phyloP scores from a whole-genome alignment of 768 basidiomycete species.

The Podaxis sp. region DNA sequence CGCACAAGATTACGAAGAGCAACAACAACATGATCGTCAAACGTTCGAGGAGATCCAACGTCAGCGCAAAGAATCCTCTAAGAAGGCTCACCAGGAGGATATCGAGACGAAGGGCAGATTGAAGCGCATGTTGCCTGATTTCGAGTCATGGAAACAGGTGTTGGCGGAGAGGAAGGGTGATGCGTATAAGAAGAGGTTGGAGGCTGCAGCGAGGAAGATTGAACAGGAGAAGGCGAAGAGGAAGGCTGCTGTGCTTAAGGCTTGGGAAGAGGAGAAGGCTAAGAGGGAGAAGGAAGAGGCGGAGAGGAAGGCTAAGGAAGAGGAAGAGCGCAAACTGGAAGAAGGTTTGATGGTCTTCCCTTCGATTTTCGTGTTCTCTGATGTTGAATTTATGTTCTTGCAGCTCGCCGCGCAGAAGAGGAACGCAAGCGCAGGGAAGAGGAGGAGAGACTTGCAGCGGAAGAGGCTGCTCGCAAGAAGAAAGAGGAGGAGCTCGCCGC shows the following conservation, averaged over 20 bases:
- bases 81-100: constrained; percentile 59
- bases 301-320: constrained; percentile 46
- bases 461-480: constrained; percentile 52
- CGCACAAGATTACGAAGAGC: constrained; percentile 79
- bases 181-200: constrained; percentile 62
- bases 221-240: constrained; percentile 83
- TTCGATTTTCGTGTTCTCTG: neutral
- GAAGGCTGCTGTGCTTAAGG: constrained; percentile 51
- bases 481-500: constrained; percentile 57
- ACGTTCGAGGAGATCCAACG: constrained; percentile 65
- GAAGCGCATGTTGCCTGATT: constrained; percentile 72
- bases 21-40: constrained; percentile 74
- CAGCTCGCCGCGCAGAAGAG: constrained; percentile 58
- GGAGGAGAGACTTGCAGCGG: constrained; percentile 46
- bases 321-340: constrained; percentile 48
- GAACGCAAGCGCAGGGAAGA: constrained; percentile 46
- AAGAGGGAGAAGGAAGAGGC: constrained; percentile 53
- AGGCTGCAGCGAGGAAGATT: constrained; percentile 63
- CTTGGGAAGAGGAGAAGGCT: constrained; percentile 54
- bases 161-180: constrained; percentile 58
- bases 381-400: neutral
- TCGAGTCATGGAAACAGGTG: constrained; percentile 44
- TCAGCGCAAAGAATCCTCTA: constrained; percentile 53
- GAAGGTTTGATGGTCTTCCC: constrained; percentile 42
- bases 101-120: constrained; percentile 76